Percentiles rank a stretch among this genome's conserved stretches.
Evolutionary conservation across 2,329 filamentous ascomycete species (phyloP).

Genomic region (Arthrobotrys sphaeroides): DNA sequence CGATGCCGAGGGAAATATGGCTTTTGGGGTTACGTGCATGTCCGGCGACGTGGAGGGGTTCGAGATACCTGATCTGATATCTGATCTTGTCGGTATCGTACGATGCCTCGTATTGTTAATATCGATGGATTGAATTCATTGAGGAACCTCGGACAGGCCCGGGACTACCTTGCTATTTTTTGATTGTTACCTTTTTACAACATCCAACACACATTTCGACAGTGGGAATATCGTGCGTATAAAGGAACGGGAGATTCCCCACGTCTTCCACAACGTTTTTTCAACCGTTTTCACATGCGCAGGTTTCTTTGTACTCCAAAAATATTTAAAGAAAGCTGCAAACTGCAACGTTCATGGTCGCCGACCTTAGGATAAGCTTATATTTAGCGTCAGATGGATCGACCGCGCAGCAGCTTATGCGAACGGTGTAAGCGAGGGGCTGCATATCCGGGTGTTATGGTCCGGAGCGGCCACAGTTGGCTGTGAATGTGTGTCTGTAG

Average conservation of each 20-base stretch:
- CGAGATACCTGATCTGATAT: not conserved
- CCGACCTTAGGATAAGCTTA: conserved; percentile 16
- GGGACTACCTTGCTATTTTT: no score
- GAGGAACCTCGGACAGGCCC: not conserved
- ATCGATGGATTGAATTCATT: conserved; percentile 15
- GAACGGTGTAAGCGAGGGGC: conserved; percentile 1
- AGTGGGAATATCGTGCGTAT: no score
- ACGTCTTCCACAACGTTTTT: no score
- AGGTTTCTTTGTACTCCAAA: no score
- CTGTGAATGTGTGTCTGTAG: not conserved
- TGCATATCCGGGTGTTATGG: conserved; percentile 1
- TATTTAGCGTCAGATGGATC: conserved; percentile 23
- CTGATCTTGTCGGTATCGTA: conserved; percentile 2
- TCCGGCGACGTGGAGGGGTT: not conserved
- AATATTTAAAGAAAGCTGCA: not conserved
- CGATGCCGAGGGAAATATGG: not conserved
- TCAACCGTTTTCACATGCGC: not conserved
- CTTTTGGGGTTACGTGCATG: not conserved
- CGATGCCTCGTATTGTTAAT: conserved; percentile 28
- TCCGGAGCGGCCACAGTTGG: not conserved
- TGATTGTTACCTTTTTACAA: not conserved
- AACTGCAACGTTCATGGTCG: conserved; percentile 5
- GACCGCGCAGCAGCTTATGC: conserved; percentile 7
- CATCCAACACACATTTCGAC: conserved; percentile 10
- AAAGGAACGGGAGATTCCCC: no score